Conservation (phyloP, 1,284 basidiomycete genomes). For the Wallemia hederae region DNA sequence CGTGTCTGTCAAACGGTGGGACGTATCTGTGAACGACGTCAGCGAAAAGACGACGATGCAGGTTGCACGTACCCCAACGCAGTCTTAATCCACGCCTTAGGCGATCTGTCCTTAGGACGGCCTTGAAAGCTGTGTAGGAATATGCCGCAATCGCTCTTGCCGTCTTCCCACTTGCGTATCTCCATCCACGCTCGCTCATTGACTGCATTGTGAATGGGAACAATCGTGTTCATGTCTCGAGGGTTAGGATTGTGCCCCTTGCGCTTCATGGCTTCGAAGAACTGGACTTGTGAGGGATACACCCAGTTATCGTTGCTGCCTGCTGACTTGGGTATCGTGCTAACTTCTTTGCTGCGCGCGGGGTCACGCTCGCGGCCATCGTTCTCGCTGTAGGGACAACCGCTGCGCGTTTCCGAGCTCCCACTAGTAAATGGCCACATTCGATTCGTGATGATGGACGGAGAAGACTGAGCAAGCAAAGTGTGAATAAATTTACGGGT, state of each 20-base stretch:
- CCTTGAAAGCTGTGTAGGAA: constrained; percentile 19
- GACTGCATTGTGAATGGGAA: constrained; percentile 96
- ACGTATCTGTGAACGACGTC: constrained; percentile 32
- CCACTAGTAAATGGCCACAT: no score
- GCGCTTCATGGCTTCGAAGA: constrained; percentile 77
- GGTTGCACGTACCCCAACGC: constrained; percentile 42
- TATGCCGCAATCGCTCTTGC: constrained; percentile 24
- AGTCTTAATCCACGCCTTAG: constrained; percentile 52
- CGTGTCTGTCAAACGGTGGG: constrained; percentile 83
- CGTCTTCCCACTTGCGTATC: constrained; percentile 63
- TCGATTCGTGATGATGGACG: no score
- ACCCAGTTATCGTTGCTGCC: constrained; percentile 50
- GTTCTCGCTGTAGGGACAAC: no score
- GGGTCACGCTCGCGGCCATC: background rate
- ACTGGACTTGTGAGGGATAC: constrained; percentile 92
- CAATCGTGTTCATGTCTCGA: constrained; percentile 73
- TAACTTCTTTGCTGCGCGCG: background rate
- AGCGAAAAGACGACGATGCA: background rate
- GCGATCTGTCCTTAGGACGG: constrained; percentile 25
- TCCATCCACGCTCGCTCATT: constrained; percentile 89
- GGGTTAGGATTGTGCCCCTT: constrained; percentile 54
- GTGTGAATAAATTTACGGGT: no score
- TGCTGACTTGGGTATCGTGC: constrained; percentile 7
- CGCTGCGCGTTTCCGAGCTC: no score
- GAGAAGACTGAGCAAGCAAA: no score